Base-by-base conservation (phyloP, 371 early-diverging fungal genomes). In the Dichotomocladium elegans region DNA sequence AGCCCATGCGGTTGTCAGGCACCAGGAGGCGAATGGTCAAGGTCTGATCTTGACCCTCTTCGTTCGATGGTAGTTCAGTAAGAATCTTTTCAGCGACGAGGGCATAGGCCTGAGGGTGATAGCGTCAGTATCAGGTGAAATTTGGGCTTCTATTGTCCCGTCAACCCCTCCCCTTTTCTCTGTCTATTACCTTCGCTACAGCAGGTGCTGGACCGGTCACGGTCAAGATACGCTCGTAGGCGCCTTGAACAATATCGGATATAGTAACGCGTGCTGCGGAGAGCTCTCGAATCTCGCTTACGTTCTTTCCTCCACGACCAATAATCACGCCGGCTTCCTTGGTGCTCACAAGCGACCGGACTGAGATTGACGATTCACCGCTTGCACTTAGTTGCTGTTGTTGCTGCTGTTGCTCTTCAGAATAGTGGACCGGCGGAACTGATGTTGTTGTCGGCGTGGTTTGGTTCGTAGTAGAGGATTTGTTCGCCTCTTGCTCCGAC, bases 281-380 rank as follows among this genome's bases (percentile, higher is more conserved):
- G 26, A 57, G 47, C 43, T 89, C 87, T 27, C 91, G 81, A 48
- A 92, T 87, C 43, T 91, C 89, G 35, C 80, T 82, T 5, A 92
- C 86, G 59, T 90, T 90, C 50, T 82, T 82, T 31, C 94, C 94
- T 19, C 75, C 80, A 52, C 88, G 85, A 10, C 94, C 94, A 66
- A 93, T 91, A 51, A 92, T 81, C 11, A 93, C 79, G 49, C 84
- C 91, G 15, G 92, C 91, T 61, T 92, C 93, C 61, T 87, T 88
- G 43, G 88, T 86, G 27, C 85, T 76, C 9, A 93, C 83, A 26
- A 93, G 71, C 1, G 91, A 86, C 5, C 92, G 82, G 62, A 92
- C 60, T 1, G 83, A 58, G 6, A 72, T 56, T 10, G 51, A 35
- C 41, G 50, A 40, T 7, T 35, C 53, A 27, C 45, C 45, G 1